Conservation (phyloP, 2,329 filamentous ascomycete species). For the Phialophora expanda region DNA sequence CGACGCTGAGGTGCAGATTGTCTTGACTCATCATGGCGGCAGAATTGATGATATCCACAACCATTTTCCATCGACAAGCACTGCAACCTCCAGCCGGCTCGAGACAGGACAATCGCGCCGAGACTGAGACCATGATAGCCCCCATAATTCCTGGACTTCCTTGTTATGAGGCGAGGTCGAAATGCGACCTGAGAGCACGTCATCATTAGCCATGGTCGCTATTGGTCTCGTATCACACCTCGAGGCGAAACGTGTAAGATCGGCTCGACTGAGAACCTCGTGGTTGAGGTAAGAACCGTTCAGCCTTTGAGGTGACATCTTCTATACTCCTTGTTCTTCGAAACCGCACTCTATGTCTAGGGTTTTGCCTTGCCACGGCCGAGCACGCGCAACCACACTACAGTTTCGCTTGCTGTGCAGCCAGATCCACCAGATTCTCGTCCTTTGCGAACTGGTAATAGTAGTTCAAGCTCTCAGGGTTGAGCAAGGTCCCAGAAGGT, state of each 20-base stretch:
- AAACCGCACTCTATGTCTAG: background rate
- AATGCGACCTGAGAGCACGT: constrained; percentile 7
- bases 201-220: constrained; percentile 11
- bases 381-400: constrained; percentile 73
- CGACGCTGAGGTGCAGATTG: constrained; percentile 5
- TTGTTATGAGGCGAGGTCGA: background rate
- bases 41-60: background rate
- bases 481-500: constrained; percentile 75
- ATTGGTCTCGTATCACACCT: background rate
- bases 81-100: background rate
- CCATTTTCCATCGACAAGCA: background rate
- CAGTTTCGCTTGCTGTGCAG: constrained; percentile 21
- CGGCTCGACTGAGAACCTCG: background rate
- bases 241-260: background rate
- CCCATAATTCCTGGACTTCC: background rate
- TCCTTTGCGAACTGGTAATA: constrained; percentile 80
- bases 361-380: constrained; percentile 63
- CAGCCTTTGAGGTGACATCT: background rate
- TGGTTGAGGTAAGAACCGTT: background rate
- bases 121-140: background rate
- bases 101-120: background rate
- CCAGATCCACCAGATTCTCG: constrained; percentile 55
- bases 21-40: constrained; percentile 11
- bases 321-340: background rate
- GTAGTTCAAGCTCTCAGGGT: constrained; percentile 74